These are phyloP conservation scores for Penicillium sp. DNA, from an alignment of 2,329 filamentous ascomycete species.

Conservation along the genomic window DNA sequence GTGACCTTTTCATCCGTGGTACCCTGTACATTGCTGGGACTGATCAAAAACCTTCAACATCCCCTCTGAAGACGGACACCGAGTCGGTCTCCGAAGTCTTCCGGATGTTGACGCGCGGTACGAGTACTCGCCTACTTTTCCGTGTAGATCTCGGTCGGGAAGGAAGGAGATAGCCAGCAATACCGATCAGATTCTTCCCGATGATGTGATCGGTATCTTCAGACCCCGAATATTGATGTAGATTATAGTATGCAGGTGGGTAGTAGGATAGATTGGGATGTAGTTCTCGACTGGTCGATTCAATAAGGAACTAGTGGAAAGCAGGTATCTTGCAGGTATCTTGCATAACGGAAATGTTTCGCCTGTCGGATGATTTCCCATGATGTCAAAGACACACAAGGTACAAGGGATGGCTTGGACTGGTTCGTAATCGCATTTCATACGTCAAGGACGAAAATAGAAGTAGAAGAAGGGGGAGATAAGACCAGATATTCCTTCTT, in stretches of 20 bases:
- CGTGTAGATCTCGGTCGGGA: neutral
- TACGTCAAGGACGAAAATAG: neutral
- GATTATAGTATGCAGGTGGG: conserved; percentile 1
- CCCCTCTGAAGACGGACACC: neutral
- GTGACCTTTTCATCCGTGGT: neutral
- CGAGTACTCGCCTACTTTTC: neutral
- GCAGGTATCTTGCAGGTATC: conserved; percentile 2
- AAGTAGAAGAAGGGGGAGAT: neutral
- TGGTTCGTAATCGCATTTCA: neutral
- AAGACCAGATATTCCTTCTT: neutral
- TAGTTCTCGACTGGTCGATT: neutral
- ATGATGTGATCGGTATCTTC: conserved; percentile 1
- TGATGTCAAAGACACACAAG: conserved; percentile 4
- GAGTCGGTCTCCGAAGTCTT: neutral
- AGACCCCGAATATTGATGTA: neutral
- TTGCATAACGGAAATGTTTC: conserved; percentile 3
- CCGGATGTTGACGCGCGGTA: neutral
- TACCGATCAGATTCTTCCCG: neutral
- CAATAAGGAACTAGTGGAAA: neutral
- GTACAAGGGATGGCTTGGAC: conserved; percentile 3
- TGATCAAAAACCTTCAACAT: neutral
- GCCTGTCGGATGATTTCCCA: conserved; percentile 7
- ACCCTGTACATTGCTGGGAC: conserved; percentile 1
- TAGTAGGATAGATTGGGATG: neutral
- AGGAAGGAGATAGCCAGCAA: neutral